Evolutionary conservation across 192 early-diverging fungal species (phyloP).

Genomic region (Rhizophagus prolifer): DNA sequence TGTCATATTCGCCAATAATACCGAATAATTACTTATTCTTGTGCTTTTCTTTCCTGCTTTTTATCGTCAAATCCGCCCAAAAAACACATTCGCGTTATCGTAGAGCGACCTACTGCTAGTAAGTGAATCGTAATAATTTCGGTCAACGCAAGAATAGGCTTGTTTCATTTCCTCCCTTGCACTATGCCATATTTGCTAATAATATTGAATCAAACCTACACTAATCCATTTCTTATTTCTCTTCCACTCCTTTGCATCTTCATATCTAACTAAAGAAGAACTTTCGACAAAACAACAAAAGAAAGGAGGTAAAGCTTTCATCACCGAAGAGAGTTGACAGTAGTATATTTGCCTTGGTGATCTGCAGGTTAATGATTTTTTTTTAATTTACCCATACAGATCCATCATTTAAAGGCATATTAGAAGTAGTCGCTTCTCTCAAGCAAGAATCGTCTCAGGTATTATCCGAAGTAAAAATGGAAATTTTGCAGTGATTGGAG

Average conservation of each 20-base stretch:
- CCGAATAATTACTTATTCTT: not conserved
- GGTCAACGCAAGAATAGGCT: not conserved
- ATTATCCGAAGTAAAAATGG: not conserved
- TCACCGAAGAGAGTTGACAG: not conserved
- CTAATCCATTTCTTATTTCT: not conserved
- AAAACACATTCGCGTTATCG: not conserved
- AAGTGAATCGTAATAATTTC: slow-evolving; percentile 9
- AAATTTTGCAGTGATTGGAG: not conserved
- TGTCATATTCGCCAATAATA: too few species aligned
- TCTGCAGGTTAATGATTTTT: not conserved
- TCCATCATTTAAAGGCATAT: slow-evolving; percentile 8
- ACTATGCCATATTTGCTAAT: not conserved
- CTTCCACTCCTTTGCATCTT: too few species aligned
- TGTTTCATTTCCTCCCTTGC: not conserved
- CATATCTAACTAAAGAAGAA: not conserved
- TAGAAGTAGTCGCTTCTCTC: slow-evolving; percentile 6
- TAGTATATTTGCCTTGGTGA: not conserved
- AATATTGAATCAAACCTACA: not conserved
- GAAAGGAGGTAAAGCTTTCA: slow-evolving; percentile 17
- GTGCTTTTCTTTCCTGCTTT: not conserved
- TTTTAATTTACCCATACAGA: slow-evolving; percentile 7
- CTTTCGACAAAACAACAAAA: not conserved
- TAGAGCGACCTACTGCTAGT: slow-evolving; percentile 6
- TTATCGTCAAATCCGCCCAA: not conserved
- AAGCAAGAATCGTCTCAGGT: not conserved